Percentiles rank a stretch among this genome's conserved stretches.
Evolutionary conservation across 768 basidiomycete genomes (phyloP).

Genomic region (Hygrocybe punicea): DNA sequence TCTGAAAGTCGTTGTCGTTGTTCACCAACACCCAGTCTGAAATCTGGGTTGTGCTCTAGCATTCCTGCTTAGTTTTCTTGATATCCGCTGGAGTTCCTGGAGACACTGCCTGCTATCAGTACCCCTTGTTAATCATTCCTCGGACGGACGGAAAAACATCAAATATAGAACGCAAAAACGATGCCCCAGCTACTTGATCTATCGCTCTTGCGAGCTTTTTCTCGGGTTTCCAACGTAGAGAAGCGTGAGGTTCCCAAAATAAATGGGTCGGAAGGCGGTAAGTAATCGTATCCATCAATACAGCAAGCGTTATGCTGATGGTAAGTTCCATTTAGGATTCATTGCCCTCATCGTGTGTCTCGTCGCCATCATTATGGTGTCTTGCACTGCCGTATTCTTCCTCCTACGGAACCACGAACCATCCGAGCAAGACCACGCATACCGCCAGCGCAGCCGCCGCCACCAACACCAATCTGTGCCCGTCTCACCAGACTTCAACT

Average conservation of each 20-base stretch:
- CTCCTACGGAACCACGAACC: constrained; percentile 52
- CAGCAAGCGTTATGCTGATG: no score
- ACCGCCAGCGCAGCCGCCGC: constrained; percentile 26
- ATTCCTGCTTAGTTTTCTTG: no score
- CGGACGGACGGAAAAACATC: background rate
- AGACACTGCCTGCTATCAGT: background rate
- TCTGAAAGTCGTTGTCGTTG: no score
- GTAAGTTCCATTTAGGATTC: constrained; percentile 45
- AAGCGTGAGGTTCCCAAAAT: constrained; percentile 46
- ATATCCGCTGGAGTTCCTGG: no score
- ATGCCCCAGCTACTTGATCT: background rate
- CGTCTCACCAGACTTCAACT: constrained; percentile 8
- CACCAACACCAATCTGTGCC: constrained; percentile 4
- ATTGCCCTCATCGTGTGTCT: constrained; percentile 58
- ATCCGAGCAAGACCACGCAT: constrained; percentile 36
- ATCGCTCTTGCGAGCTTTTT: background rate
- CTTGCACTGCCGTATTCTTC: constrained; percentile 52
- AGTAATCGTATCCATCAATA: constrained; percentile 18
- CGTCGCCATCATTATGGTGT: constrained; percentile 49
- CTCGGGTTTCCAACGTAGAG: background rate
- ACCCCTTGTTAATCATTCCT: background rate
- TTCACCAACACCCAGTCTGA: no score
- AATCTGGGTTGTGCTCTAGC: no score
- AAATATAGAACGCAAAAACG: background rate
- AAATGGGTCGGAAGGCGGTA: constrained; percentile 49